Evolutionary conservation across 257 asterid genomes (phyloP).

Genomic region (Euphrasia confusa): DNA sequence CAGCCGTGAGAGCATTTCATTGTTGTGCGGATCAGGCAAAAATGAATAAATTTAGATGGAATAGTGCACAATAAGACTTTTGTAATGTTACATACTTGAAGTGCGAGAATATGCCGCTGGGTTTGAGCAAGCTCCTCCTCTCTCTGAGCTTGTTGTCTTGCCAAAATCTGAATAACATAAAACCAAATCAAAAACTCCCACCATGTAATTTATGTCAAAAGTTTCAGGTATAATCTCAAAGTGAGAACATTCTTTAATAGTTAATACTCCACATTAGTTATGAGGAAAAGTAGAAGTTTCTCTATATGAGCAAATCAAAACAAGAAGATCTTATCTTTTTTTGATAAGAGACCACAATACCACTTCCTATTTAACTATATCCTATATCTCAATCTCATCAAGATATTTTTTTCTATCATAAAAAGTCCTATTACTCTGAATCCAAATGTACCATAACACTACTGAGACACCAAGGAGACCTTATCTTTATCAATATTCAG

Average conservation of each 20-base stretch:
- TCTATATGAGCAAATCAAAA: slow-evolving; percentile 3
- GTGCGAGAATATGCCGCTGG: slow-evolving; percentile 95
- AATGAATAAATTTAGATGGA: background rate
- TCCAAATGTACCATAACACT: no score
- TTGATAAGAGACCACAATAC: no score
- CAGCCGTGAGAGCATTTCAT: background rate
- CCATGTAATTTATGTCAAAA: slow-evolving; percentile 6
- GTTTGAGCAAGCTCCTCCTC: slow-evolving; percentile 99
- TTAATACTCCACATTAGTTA: background rate
- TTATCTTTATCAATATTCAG: background rate
- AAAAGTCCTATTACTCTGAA: no score
- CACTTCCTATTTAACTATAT: no score
- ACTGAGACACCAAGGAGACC: no score
- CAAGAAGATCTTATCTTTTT: background rate
- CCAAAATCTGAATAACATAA: slow-evolving; percentile 67
- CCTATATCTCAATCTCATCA: no score
- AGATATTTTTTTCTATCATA: no score
- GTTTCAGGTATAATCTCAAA: slow-evolving; percentile 18
- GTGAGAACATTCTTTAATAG: background rate
- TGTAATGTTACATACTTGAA: slow-evolving; percentile 54
- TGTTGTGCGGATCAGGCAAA: background rate
- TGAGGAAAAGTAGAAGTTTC: no score
- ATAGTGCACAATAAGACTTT: slow-evolving; percentile 23
- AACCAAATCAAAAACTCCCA: slow-evolving; percentile 25
- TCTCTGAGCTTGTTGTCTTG: slow-evolving; percentile 99